Evolutionary conservation across 768 basidiomycete genomes (phyloP).

Genomic region (Cystofilobasidium macerans): DNA sequence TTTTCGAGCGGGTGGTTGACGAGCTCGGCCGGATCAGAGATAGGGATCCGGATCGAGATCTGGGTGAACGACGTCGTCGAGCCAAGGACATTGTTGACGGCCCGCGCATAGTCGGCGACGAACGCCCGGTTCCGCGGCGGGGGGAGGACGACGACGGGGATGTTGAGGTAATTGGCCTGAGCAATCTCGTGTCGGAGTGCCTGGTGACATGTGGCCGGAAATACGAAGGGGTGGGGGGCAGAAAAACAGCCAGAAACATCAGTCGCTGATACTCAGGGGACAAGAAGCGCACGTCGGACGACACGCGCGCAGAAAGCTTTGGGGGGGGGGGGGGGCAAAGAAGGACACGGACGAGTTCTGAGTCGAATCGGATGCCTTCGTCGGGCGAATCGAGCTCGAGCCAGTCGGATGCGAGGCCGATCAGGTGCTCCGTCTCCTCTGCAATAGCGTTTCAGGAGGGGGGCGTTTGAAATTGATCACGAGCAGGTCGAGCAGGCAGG

Average conservation of each 20-base stretch:
- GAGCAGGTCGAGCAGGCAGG: constrained; percentile 25
- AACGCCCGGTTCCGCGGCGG: constrained; percentile 71
- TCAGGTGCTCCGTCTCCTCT: constrained; percentile 43
- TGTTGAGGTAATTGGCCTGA: constrained; percentile 83
- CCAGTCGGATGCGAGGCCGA: constrained; percentile 82
- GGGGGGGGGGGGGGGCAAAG: constrained; percentile 50
- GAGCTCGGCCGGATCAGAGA: constrained; percentile 46
- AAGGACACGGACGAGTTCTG: constrained; percentile 80
- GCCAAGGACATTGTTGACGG: constrained; percentile 59
- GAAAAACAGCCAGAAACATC: neutral
- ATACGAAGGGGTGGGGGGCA: neutral
- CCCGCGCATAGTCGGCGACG: constrained; percentile 85
- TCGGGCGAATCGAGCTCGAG: constrained; percentile 84
- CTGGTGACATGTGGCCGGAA: constrained; percentile 40
- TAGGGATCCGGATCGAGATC: constrained; percentile 58
- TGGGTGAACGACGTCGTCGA: constrained; percentile 53
- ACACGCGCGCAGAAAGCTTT: too few relatives aligned
- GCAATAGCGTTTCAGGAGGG: too few relatives aligned
- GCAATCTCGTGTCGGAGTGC: constrained; percentile 85
- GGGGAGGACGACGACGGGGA: constrained; percentile 75
- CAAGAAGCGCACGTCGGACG: too few relatives aligned
- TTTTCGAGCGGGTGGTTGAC: constrained; percentile 31
- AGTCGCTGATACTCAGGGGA: too few relatives aligned
- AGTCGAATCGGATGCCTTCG: constrained; percentile 89
- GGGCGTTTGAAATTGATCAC: neutral